These are phyloP conservation scores for Daldinia decipiens DNA, from an alignment of 495 filamentous ascomycete species.

Conservation along the genomic window DNA sequence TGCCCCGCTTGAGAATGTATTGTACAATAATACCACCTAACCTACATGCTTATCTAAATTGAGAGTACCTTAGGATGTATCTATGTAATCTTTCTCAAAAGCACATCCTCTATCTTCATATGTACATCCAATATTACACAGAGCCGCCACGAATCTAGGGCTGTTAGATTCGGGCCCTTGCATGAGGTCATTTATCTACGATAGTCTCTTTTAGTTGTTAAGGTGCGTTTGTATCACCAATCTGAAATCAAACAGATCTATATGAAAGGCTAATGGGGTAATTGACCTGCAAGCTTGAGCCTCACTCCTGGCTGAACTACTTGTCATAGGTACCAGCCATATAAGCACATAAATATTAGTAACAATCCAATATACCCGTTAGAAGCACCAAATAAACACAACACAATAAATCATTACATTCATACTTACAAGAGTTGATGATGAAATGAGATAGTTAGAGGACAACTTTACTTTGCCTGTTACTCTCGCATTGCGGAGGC, in stretches of 20 bases:
- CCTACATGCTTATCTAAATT: no score
- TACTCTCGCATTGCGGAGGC: neutral
- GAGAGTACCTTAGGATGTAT: no score
- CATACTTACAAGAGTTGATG: neutral
- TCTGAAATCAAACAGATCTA: neutral
- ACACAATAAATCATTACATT: neutral
- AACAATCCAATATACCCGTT: neutral
- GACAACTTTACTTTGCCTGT: neutral
- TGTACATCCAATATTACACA: neutral
- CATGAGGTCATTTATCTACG: neutral
- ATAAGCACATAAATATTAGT: neutral
- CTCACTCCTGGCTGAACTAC: neutral
- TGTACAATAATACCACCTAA: no score
- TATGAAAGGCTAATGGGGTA: neutral
- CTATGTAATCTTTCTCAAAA: neutral
- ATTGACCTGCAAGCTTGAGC: neutral
- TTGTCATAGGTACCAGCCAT: neutral
- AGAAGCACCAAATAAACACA: neutral
- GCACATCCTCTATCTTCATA: neutral
- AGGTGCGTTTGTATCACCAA: neutral
- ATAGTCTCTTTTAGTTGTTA: neutral
- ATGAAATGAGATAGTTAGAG: neutral
- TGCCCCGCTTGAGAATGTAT: neutral
- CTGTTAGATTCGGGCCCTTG: conserved; percentile 18
- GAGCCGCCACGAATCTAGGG: neutral